These are phyloP conservation scores for Zygnema circumcarinatum DNA, from an alignment of 139 green algal species.

Conservation along the genomic window DNA sequence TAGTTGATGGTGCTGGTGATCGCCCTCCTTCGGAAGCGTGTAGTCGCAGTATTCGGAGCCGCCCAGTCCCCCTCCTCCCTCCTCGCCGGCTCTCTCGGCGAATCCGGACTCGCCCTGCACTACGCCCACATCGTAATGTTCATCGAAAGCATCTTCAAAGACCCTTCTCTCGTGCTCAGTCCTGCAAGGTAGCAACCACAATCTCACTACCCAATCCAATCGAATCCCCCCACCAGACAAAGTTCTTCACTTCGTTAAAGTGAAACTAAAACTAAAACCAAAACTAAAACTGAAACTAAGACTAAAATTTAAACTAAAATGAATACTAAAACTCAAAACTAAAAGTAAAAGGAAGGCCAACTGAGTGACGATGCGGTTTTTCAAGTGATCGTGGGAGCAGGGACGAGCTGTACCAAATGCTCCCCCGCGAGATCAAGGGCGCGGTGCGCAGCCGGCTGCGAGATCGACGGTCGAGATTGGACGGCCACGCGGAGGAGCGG, in stretches of 20 bases:
- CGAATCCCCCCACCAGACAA: no score
- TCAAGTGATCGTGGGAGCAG: no score
- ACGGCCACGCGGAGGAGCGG: constrained; percentile 1
- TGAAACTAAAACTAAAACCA: no score
- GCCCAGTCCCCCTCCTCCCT: not conserved
- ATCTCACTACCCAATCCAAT: not conserved
- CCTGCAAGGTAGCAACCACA: constrained; percentile 6
- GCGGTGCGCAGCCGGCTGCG: constrained; percentile 10
- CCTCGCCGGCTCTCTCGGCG: not conserved
- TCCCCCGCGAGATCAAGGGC: constrained; percentile 17
- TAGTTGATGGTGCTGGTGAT: constrained; percentile 27
- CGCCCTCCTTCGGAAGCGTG: constrained; percentile 16
- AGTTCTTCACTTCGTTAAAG: no score
- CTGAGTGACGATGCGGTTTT: no score
- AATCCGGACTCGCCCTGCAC: constrained; percentile 19
- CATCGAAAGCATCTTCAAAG: constrained; percentile 25
- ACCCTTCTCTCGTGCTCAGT: constrained; percentile 1
- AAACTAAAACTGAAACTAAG: no score
- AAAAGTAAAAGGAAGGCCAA: no score
- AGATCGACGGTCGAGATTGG: not conserved
- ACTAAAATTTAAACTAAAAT: no score
- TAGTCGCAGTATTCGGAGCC: constrained; percentile 21
- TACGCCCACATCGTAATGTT: constrained; percentile 36
- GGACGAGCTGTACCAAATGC: constrained; percentile 42
- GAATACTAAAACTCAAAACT: no score